A percentile compares a stretch with the other conserved stretches of the same genome.
Evolutionary conservation across 2,329 filamentous ascomycete genomes (phyloP).

Genomic region (Diaporthe capsici): DNA sequence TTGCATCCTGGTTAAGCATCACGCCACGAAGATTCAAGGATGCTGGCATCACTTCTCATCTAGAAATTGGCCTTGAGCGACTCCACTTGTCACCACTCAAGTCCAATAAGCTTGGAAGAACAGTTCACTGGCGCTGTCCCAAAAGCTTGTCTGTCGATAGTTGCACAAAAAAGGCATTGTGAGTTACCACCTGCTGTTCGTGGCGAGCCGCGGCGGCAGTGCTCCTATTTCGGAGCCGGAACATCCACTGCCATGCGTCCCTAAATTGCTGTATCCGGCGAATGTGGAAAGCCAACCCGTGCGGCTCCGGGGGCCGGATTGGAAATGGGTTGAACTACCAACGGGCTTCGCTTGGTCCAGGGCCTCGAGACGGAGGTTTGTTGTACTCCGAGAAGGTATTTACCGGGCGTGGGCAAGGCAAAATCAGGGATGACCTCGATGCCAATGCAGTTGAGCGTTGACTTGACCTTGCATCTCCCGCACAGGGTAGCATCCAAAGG

Average conservation of each 20-base stretch:
- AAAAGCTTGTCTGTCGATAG: conserved; percentile 19
- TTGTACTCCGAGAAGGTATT: neutral
- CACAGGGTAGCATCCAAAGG: neutral
- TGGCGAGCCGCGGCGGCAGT: neutral
- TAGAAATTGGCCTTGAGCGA: neutral
- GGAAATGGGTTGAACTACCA: neutral
- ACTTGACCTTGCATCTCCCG: neutral
- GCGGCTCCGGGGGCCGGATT: neutral
- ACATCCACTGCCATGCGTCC: neutral
- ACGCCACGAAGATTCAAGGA: too few relatives aligned
- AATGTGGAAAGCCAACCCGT: neutral
- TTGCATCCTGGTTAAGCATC: neutral
- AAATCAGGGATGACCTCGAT: neutral
- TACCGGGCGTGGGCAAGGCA: neutral
- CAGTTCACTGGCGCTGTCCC: neutral
- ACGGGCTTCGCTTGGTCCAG: neutral
- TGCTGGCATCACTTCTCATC: neutral
- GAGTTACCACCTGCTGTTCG: conserved; percentile 13
- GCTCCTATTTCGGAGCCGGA: neutral
- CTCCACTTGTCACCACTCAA: neutral
- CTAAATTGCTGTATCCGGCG: neutral
- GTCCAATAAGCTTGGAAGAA: neutral
- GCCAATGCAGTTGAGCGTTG: neutral
- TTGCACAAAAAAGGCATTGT: neutral
- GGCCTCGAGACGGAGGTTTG: neutral